Base-by-base conservation (phyloP, 2,329 filamentous ascomycete genomes). In the Fusarium phyllophilum region DNA sequence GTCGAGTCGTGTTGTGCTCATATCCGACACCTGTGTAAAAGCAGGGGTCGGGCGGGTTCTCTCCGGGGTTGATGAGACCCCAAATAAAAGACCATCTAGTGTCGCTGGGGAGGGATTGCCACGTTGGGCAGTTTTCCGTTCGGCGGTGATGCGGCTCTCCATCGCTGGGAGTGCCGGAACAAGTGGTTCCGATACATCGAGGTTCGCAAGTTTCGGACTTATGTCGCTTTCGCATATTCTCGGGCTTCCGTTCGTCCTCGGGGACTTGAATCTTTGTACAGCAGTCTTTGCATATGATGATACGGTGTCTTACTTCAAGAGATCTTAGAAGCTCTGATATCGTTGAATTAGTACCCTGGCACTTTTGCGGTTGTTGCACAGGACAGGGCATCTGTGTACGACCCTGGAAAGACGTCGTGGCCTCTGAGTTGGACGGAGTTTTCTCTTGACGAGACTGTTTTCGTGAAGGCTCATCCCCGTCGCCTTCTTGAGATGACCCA, bases 391-490 rank as follows among this genome's bases (percentile, higher is more conserved):
- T 18, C 24, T 45, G 42, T 8, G 8, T 2, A 1, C n/a, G 42
- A 18, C 42, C n/a, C 7, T 45, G 15, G 11, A 45, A 3, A 26
- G 42, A 24, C 6, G n/a, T 2, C 6, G 5, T 18, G 1, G 24
- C 36, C 9, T 38, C 17, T 11, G 36, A 6, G 1, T 1, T 38
- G 36, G 17, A 38, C 0, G 36, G 36, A 2, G 6, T 20, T 5
- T 38, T 38, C 0, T 38, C 36, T 3, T 20, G 36, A 1, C 36
- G 36, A 0, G 36, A 11, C 17, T 38, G 0, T 1, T 38, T 38
- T 1, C 36, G 36, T 2, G 36, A 2, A 38, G 17, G 9, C 17
- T 20, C 36, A 6, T 38, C 36, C 17, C 17, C 36, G 2, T 38
- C 36, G 9, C 36, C 36, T 20, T 38, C 36, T 20, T 38, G 36